Conservation (phyloP, 208 protist genomes). For the Trypanosoma boissoni region DNA sequence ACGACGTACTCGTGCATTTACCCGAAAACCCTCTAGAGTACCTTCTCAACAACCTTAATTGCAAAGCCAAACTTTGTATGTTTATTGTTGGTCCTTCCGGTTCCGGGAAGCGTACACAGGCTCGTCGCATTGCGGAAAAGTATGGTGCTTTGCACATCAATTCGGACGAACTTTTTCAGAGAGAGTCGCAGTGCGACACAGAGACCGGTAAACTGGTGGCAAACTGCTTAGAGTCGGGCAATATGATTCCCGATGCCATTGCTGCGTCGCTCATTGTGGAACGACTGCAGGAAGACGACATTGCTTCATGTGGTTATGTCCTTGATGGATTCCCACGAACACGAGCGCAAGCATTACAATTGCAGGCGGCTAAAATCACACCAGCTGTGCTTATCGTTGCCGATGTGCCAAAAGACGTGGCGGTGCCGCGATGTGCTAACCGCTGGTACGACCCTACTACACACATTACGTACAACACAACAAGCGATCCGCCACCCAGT, state of each 20-base stretch:
- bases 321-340: conserved; percentile 81
- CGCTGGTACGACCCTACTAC: conserved; percentile 25
- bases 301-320: conserved; percentile 60
- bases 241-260: conserved; percentile 74
- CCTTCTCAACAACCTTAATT: conserved; percentile 44
- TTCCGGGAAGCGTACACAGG: conserved; percentile 92
- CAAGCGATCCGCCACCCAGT: conserved; percentile 12
- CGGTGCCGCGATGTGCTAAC: conserved; percentile 32
- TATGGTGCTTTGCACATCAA: conserved; percentile 82
- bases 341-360: conserved; percentile 67
- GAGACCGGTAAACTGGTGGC: conserved; percentile 49
- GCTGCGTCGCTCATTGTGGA: conserved; percentile 70
- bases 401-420: conserved; percentile 39
- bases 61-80: conserved; percentile 43
- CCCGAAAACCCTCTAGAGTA: conserved; percentile 68
- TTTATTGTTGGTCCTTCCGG: conserved; percentile 83
- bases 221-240: conserved; percentile 52
- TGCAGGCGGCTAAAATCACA: conserved; percentile 66
- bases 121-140: conserved; percentile 64
- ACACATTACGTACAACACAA: conserved; percentile 23
- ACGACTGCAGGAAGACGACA: conserved; percentile 35
- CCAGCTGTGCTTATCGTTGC: conserved; percentile 69
- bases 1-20: conserved; percentile 62
- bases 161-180: conserved; percentile 72
- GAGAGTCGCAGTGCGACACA: conserved; percentile 34